Evolutionary conservation across 345 rosid species (phyloP), one percentile per base, ranked within the genome.

Genomic region (Gossypium bickii): DNA sequence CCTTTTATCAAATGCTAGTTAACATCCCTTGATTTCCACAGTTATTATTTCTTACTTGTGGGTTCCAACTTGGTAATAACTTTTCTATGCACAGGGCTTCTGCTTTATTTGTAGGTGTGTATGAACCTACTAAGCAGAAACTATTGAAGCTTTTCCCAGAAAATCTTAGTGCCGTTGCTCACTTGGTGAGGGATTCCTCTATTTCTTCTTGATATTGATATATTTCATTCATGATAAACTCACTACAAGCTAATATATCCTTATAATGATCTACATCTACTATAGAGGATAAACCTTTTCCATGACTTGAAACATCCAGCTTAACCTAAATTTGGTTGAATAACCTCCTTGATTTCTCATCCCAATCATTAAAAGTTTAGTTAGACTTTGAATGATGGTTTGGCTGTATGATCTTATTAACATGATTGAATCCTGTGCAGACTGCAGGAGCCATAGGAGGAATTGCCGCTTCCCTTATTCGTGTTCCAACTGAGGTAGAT

Each of bases 381-480:
- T 29, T 65, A 22, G 22, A 34, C 1, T 75, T 64, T 52, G 16
- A n/a, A 51, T 57, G n/a, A 6, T 15, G 18, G 25, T 45, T 63
- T 51, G 58, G 44, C 41, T 48, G 49, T 34, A 17, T 45, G 2
- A 25, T 73, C 64, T 74, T 41, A 67, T 76, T 75, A 56, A 74
- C 57, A 7, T 63, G 53, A 24, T 72, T 77, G 11, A 56, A 48
- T 45, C 67, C 80, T 74, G 22, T 82, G 76, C 80, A 95, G 99
- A 88, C 92, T 48, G 99, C 99, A 8, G 99, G 98, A 71, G 98
- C 97, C 55, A 77, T 93, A 27, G 98, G 99, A 70, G 99, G 99
- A 74, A 55, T 90, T 80, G 94, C 97, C 76, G 97, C 99, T 80
- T 93, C 99, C 73, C 82, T 95, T 29, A 86, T 95, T 49, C 94